A percentile compares a stretch with the other conserved stretches of the same genome.
phyloP scores from a whole-genome alignment of 352 stramenopile species.

The Pythium angustatum region DNA sequence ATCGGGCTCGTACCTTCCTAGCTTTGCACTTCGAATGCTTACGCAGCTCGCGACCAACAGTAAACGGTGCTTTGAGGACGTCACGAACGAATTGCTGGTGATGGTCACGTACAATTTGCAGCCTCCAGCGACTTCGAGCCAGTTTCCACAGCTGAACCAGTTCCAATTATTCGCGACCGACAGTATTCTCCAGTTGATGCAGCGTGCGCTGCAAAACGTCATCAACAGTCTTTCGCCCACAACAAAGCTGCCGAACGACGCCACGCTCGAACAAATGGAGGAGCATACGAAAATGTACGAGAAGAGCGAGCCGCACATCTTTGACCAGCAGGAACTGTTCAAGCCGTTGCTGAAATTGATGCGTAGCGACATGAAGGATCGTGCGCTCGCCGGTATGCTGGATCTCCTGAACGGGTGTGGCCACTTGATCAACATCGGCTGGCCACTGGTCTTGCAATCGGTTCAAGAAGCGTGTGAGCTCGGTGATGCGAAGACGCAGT shows the following conservation, averaged over 20 bases:
- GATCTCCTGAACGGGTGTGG: conserved; percentile 80
- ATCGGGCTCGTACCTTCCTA: conserved; percentile 62
- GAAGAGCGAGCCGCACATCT: conserved; percentile 42
- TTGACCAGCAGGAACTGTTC: conserved; percentile 77
- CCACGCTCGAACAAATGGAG: conserved; percentile 50
- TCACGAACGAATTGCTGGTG: conserved; percentile 68
- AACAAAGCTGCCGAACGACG: conserved; percentile 40
- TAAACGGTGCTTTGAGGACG: conserved; percentile 73
- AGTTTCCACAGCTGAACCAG: conserved; percentile 61
- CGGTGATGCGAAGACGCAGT: conserved; percentile 76
- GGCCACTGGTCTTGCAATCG: conserved; percentile 66
- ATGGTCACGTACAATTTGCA: conserved; percentile 69
- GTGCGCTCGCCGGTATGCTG: conserved; percentile 61
- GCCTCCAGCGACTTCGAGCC: conserved; percentile 36
- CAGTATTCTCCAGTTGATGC: conserved; percentile 78
- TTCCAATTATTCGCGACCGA: conserved; percentile 83
- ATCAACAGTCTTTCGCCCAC: conserved; percentile 64
- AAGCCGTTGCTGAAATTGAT: conserved; percentile 55
- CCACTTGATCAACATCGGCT: conserved; percentile 69
- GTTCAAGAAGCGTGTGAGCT: conserved; percentile 67
- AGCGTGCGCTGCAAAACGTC: conserved; percentile 60
- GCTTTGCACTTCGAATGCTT: conserved; percentile 82
- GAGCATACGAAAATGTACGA: conserved; percentile 36
- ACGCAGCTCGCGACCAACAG: conserved; percentile 70
- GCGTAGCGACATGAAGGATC: conserved; percentile 78